Percentiles rank a stretch among this genome's conserved stretches.
These are phyloP conservation scores for Lolium rigidum DNA, from an alignment of 176 grass and related monocot genomes.

Conservation along the genomic window DNA sequence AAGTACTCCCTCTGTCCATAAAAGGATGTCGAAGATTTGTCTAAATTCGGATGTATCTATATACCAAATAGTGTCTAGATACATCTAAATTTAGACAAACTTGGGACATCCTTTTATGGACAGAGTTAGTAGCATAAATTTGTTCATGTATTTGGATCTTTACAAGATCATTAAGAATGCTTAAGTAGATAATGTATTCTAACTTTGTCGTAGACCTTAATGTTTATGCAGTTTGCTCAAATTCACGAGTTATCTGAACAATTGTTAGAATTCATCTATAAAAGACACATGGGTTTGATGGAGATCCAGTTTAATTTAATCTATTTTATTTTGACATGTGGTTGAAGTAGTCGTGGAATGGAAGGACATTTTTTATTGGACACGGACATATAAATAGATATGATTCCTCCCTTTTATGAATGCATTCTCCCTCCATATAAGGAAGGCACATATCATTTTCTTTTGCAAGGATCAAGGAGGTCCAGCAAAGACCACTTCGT, in stretches of 20 bases:
- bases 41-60: too few relatives aligned
- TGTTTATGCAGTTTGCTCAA: conserved; percentile 6
- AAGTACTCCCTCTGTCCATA: too few relatives aligned
- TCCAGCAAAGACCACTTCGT: background rate
- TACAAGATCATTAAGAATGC: conserved; percentile 9
- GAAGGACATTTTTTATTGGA: background rate
- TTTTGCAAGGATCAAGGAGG: background rate
- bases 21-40: too few relatives aligned
- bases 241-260: conserved; percentile 10
- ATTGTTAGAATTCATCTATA: background rate
- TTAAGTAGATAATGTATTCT: background rate
- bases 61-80: too few relatives aligned
- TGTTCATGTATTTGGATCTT: background rate
- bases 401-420: background rate
- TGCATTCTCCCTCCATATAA: background rate
- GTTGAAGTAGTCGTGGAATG: background rate
- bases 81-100: too few relatives aligned
- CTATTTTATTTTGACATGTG: background rate
- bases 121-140: background rate
- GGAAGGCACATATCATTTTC: background rate
- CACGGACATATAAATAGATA: background rate
- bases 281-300: background rate
- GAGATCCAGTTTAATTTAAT: background rate
- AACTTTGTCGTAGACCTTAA: conserved; percentile 4
- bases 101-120: too few relatives aligned